Percentiles rank a stretch among this genome's conserved stretches.
Conservation (phyloP, 257 asterid species). For the Petunia secreta region DNA sequence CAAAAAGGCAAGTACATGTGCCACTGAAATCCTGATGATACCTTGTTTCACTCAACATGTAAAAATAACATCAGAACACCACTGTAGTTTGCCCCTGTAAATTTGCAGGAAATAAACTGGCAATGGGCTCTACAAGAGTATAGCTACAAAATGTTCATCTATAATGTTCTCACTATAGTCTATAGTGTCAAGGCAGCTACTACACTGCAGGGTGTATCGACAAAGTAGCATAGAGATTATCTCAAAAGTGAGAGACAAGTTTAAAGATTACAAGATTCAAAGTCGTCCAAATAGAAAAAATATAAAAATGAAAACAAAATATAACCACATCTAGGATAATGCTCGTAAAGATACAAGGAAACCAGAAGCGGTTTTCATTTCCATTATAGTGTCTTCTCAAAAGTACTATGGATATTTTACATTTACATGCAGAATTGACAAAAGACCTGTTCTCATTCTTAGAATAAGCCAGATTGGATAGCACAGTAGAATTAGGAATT, state of each 20-base stretch:
- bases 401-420: constrained; percentile 53
- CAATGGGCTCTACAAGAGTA: constrained; percentile 50
- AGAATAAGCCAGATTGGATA: constrained; percentile 74
- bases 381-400: constrained; percentile 43
- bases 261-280: constrained; percentile 35
- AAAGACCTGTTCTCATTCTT: constrained; percentile 97
- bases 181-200: constrained; percentile 21
- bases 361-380: constrained; percentile 44
- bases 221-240: constrained; percentile 36
- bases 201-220: constrained; percentile 37
- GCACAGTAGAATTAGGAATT: constrained; percentile 63
- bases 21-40: constrained; percentile 61
- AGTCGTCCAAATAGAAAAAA: constrained; percentile 25
- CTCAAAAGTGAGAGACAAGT: constrained; percentile 38
- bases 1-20: constrained; percentile 37
- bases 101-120: constrained; percentile 54
- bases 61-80: constrained; percentile 70
- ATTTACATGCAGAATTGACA: constrained; percentile 68
- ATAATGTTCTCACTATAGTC: constrained; percentile 15
- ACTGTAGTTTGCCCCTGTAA: constrained; percentile 67
- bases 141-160: constrained; percentile 39
- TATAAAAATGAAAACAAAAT: constrained; percentile 29
- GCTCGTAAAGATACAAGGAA: constrained; percentile 42
- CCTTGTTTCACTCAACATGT: constrained; percentile 72
- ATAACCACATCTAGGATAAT: constrained; percentile 10